phyloP scores from a whole-genome alignment of 371 early-diverging fungal genomes.

The Mycotypha africana region DNA sequence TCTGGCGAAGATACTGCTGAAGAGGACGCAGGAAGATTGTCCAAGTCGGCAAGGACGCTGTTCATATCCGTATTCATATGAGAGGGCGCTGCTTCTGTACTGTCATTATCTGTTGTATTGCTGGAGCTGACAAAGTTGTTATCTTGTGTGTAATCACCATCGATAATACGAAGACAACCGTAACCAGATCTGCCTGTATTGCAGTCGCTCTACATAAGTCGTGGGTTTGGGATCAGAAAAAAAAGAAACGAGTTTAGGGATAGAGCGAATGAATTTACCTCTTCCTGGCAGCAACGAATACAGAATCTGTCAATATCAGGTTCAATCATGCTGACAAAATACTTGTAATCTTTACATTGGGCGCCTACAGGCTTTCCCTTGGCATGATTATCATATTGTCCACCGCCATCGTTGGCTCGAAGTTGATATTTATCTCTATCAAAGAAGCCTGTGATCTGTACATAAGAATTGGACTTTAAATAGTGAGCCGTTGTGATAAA shows the following conservation, averaged over 20 bases:
- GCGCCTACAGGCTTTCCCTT: slow-evolving; percentile 31
- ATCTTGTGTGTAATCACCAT: slow-evolving; percentile 29
- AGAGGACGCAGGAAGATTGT: slow-evolving; percentile 1
- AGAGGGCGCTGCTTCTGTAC: neutral
- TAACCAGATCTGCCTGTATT: slow-evolving; percentile 29
- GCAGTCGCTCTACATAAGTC: slow-evolving; percentile 35
- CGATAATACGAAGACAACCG: slow-evolving; percentile 34
- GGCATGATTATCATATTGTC: slow-evolving; percentile 41
- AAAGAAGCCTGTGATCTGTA: slow-evolving; percentile 54
- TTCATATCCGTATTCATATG: slow-evolving; percentile 9
- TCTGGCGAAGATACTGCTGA: neutral
- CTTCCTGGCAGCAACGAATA: slow-evolving; percentile 41
- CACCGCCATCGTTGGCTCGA: slow-evolving; percentile 40
- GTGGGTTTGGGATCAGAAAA: neutral
- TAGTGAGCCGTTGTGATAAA: slow-evolving; percentile 46
- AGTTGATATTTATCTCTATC: slow-evolving; percentile 43
- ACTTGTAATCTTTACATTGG: slow-evolving; percentile 31
- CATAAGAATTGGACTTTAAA: slow-evolving; percentile 30
- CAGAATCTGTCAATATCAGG: slow-evolving; percentile 40
- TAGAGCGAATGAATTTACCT: slow-evolving; percentile 2
- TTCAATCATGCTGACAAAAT: slow-evolving; percentile 46
- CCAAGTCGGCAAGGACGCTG: slow-evolving; percentile 13
- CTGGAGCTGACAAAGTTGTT: slow-evolving; percentile 5
- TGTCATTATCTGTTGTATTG: neutral
- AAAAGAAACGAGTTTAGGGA: neutral